These are phyloP conservation scores for Meredithiella fracta DNA, from an alignment of 2,329 filamentous ascomycete genomes.

Conservation along the genomic window DNA sequence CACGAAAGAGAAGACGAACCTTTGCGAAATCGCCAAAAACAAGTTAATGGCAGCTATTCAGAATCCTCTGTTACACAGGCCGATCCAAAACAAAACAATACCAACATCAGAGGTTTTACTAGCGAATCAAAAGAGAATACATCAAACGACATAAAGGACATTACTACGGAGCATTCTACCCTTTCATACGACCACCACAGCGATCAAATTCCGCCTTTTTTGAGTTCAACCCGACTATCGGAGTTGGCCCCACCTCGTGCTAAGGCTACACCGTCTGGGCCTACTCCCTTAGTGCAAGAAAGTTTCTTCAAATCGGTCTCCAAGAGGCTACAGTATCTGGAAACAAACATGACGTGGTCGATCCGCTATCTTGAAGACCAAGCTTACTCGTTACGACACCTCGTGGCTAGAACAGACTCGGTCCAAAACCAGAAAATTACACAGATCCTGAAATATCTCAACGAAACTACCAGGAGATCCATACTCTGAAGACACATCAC, in stretches of 20 bases:
- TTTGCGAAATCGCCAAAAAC: no score
- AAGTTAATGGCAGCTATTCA: no score
- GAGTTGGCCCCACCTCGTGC: neutral
- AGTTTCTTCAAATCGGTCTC: slow-evolving; percentile 95
- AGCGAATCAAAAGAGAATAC: no score
- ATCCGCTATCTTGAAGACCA: slow-evolving; percentile 95
- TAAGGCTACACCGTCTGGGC: slow-evolving; percentile 21
- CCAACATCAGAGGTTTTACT: no score
- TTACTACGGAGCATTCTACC: slow-evolving; percentile 14
- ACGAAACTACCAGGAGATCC: slow-evolving; percentile 66
- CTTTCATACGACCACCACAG: slow-evolving; percentile 18
- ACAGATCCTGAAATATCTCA: slow-evolving; percentile 68
- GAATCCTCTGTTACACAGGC: no score
- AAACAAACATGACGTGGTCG: slow-evolving; percentile 82
- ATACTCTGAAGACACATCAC: slow-evolving; percentile 66
- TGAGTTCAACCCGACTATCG: neutral
- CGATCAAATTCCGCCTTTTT: no score
- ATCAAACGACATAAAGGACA: no score
- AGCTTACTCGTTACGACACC: slow-evolving; percentile 74
- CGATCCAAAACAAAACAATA: no score
- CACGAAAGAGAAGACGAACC: no score
- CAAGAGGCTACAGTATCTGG: slow-evolving; percentile 78
- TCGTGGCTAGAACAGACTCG: slow-evolving; percentile 72
- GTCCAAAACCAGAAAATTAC: slow-evolving; percentile 72
- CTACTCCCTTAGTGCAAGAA: slow-evolving; percentile 78